A percentile compares a stretch with the other conserved stretches of the same genome.
These are phyloP conservation scores for Salvia miltiorrhiza DNA, from an alignment of 257 asterid genomes.

Conservation along the genomic window DNA sequence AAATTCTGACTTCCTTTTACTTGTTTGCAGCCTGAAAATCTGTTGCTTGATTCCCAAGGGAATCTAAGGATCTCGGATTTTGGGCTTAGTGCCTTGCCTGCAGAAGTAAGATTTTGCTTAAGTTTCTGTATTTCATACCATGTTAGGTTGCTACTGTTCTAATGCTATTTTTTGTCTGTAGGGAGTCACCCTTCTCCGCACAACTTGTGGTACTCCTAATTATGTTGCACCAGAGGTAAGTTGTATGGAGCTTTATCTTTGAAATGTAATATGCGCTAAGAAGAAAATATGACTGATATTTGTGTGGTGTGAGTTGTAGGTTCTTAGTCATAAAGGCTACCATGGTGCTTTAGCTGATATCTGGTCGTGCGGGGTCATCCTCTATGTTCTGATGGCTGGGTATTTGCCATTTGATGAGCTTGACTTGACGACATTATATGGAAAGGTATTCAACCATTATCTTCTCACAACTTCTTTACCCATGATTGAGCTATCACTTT, in stretches of 20 bases:
- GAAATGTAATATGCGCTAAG: constrained; percentile 5
- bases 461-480: neutral
- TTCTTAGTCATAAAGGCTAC: constrained; percentile 96
- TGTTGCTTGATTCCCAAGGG: constrained; percentile 89
- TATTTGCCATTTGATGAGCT: constrained; percentile 98
- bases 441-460: constrained; percentile 57
- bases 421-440: constrained; percentile 87
- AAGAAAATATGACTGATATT: neutral
- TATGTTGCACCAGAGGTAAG: constrained; percentile 98
- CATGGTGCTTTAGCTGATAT: constrained; percentile 93
- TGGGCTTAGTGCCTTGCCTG: constrained; percentile 95
- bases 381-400: constrained; percentile 93
- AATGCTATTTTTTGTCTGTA: constrained; percentile 29
- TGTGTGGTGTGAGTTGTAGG: constrained; percentile 44
- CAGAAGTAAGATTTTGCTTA: constrained; percentile 48
- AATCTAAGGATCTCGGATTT: constrained; percentile 94
- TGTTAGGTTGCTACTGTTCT: constrained; percentile 21
- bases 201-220: constrained; percentile 99
- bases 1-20: constrained; percentile 21
- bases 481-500: neutral
- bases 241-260: constrained; percentile 7
- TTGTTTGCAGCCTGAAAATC: constrained; percentile 90
- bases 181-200: constrained; percentile 88
- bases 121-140: neutral
- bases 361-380: constrained; percentile 99